Evolutionary conservation across 768 basidiomycete genomes (phyloP).

Genomic region (Pleurotus salmoneostramineus): DNA sequence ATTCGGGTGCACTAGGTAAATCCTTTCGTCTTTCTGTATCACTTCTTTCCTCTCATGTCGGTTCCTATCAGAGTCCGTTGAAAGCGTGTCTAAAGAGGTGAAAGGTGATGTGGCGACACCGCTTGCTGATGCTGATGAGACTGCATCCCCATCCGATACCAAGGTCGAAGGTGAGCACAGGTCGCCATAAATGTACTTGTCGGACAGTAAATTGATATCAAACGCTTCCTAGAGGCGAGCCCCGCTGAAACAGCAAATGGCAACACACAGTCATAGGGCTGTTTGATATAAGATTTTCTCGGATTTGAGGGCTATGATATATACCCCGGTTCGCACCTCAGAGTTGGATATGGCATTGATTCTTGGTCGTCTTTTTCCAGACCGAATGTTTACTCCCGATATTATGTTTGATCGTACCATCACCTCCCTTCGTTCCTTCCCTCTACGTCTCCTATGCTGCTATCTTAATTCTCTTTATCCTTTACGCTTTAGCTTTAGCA

Average conservation of each 20-base stretch:
- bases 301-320: neutral
- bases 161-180: neutral
- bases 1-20: neutral
- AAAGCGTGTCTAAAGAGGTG: neutral
- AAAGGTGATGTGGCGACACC: neutral
- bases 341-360: conserved; percentile 5
- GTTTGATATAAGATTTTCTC: neutral
- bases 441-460: neutral
- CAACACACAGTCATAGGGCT: neutral
- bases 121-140: neutral
- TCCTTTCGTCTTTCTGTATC: neutral
- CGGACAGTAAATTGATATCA: neutral
- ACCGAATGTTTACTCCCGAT: neutral
- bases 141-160: neutral
- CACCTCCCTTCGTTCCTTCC: neutral
- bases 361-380: neutral
- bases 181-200: neutral
- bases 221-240: neutral
- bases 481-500: neutral
- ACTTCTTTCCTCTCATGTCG: neutral
- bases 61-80: neutral
- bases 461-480: neutral
- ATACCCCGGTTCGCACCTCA: neutral
- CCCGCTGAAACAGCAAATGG: neutral
- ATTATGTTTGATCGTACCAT: neutral